phyloP scores from a whole-genome alignment of 345 rosid genomes.

The Euclidium syriacum region DNA sequence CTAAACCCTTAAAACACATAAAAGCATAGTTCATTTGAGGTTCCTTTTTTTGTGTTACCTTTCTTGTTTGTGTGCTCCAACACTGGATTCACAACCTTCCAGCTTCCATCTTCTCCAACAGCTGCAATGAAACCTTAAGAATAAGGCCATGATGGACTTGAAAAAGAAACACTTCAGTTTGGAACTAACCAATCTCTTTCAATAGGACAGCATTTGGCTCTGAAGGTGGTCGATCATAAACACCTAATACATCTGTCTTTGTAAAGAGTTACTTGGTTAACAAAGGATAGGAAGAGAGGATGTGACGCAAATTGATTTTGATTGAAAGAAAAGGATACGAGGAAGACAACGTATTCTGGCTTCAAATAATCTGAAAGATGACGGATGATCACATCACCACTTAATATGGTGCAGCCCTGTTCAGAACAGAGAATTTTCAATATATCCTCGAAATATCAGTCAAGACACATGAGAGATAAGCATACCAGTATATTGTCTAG shows the following conservation, averaged over 20 bases:
- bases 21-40: neutral
- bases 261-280: conserved; percentile 35
- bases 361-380: conserved; percentile 72
- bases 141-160: neutral
- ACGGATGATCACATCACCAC: conserved; percentile 91
- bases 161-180: neutral
- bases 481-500: conserved; percentile 63
- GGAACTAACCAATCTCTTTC: conserved; percentile 70
- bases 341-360: conserved; percentile 85
- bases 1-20: neutral
- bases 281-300: neutral
- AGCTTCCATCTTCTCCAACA: conserved; percentile 72
- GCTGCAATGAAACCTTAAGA: conserved; percentile 34
- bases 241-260: conserved; percentile 88
- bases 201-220: conserved; percentile 68
- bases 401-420: conserved; percentile 92
- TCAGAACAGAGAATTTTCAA: neutral
- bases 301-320: neutral
- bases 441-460: neutral
- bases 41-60: conserved; percentile 39
- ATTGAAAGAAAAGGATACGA: conserved; percentile 53
- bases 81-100: conserved; percentile 63
- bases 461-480: neutral
- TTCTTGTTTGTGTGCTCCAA: conserved; percentile 33
- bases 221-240: conserved; percentile 81